Evolutionary conservation across 2,329 filamentous ascomycete species (phyloP).

Genomic region (Ascosphaera aggregata): DNA sequence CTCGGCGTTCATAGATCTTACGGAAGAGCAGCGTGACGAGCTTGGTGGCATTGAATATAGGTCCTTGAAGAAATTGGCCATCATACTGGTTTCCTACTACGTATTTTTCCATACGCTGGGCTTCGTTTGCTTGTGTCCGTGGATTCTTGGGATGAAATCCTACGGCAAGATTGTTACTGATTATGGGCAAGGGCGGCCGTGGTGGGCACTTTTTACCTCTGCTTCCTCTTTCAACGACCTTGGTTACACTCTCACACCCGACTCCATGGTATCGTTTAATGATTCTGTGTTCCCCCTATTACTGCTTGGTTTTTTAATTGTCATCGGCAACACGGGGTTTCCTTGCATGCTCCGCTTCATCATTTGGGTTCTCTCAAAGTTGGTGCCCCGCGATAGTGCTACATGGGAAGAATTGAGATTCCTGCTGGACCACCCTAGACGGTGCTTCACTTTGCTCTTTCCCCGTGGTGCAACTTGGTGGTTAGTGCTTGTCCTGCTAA

Average conservation of each 20-base stretch:
- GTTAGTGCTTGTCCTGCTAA: conserved; percentile 66
- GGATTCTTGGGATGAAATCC: conserved; percentile 41
- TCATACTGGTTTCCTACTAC: conserved; percentile 60
- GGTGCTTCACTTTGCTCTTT: conserved; percentile 89
- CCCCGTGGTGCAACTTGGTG: conserved; percentile 84
- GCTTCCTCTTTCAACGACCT: conserved; percentile 84
- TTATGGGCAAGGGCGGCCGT: conserved; percentile 40
- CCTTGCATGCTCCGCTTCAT: conserved; percentile 83
- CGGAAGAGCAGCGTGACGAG: conserved; percentile 80
- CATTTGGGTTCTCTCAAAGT: conserved; percentile 57
- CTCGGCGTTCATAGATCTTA: conserved; percentile 72
- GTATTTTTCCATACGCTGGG: conserved; percentile 62
- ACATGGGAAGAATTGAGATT: conserved; percentile 82
- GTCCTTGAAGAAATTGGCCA: conserved; percentile 61
- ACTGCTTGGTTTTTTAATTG: conserved; percentile 61
- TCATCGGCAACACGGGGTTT: conserved; percentile 89
- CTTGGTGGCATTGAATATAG: conserved; percentile 92
- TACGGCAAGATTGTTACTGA: conserved; percentile 44
- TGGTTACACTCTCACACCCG: conserved; percentile 76
- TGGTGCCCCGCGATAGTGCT: conserved; percentile 40
- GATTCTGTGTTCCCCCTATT: conserved; percentile 52
- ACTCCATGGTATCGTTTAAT: conserved; percentile 85
- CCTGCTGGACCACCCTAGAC: conserved; percentile 76
- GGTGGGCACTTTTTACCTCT: conserved; percentile 84
- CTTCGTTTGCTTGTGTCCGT: conserved; percentile 50